Evolutionary conservation across 768 basidiomycete species (phyloP).

Genomic region (Roridomyces roridus): DNA sequence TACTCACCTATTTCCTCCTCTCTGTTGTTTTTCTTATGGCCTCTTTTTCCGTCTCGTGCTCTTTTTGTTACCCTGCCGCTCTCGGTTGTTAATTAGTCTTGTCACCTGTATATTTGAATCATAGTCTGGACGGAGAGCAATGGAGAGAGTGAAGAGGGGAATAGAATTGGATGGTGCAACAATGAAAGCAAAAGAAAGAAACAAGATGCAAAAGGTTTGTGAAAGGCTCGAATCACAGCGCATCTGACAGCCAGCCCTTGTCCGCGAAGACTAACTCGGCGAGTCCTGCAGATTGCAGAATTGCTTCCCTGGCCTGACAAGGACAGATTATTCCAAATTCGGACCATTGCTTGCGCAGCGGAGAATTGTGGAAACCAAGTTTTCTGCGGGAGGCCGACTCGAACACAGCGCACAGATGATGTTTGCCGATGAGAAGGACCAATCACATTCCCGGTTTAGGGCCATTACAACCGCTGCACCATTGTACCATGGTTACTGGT

Average conservation of each 20-base stretch:
- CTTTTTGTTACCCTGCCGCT: conserved; percentile 15
- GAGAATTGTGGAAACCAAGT: conserved; percentile 83
- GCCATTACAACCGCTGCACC: conserved; percentile 83
- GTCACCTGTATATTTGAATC: conserved; percentile 22
- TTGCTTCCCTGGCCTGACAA: conserved; percentile 91
- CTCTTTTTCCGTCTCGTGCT: conserved; percentile 15
- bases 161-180: no score
- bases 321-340: conserved; percentile 85
- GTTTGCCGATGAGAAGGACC: conserved; percentile 64
- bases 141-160: conserved; percentile 53
- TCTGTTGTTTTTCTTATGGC: conserved; percentile 23
- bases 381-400: conserved; percentile 94
- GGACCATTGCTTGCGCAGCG: conserved; percentile 65
- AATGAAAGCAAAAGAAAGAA: conserved; percentile 8
- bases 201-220: conserved; percentile 70
- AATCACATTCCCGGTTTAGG: conserved; percentile 81
- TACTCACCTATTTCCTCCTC: conserved; percentile 9
- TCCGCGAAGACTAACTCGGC: conserved; percentile 96
- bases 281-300: conserved; percentile 87
- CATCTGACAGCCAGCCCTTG: conserved; percentile 83
- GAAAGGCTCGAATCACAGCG: conserved; percentile 76
- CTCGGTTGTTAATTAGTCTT: conserved; percentile 26
- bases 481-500: conserved; percentile 36
- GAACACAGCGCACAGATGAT: conserved; percentile 88
- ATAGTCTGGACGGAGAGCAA: conserved; percentile 19